Conservation (phyloP, 176 grass and related monocot species). For the Areca catechu region DNA sequence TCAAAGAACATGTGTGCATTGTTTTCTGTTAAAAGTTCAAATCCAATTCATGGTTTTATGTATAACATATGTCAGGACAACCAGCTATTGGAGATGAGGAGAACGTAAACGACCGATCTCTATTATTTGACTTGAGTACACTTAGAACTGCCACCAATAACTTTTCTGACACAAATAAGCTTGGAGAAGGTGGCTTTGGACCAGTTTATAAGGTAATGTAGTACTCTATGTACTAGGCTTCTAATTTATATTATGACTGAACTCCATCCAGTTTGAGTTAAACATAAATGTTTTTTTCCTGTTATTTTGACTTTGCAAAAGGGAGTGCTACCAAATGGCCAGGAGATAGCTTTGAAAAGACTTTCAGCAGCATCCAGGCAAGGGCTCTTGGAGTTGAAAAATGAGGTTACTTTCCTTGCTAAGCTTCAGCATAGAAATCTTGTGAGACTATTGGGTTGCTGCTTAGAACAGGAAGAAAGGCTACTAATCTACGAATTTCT, state of each 20-base stretch:
- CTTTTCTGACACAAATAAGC: background rate
- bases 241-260: too few relatives aligned
- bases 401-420: constrained; percentile 1
- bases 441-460: background rate
- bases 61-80: too few relatives aligned
- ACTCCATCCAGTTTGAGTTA: too few relatives aligned
- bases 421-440: background rate
- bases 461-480: constrained; percentile 4
- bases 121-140: background rate
- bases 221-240: too few relatives aligned
- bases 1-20: too few relatives aligned
- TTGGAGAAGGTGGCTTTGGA: constrained; percentile 9
- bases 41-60: too few relatives aligned
- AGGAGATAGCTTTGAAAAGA: constrained; percentile 4
- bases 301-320: background rate
- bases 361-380: background rate
- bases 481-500: background rate
- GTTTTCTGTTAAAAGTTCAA: too few relatives aligned
- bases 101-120: too few relatives aligned
- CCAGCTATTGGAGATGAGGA: too few relatives aligned
- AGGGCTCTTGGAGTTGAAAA: background rate
- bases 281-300: background rate
- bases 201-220: background rate
- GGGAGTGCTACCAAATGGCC: background rate
- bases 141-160: constrained; percentile 1